These are phyloP conservation scores for Fusarium protoensiforme DNA, from an alignment of 2,329 filamentous ascomycete species.

Conservation along the genomic window DNA sequence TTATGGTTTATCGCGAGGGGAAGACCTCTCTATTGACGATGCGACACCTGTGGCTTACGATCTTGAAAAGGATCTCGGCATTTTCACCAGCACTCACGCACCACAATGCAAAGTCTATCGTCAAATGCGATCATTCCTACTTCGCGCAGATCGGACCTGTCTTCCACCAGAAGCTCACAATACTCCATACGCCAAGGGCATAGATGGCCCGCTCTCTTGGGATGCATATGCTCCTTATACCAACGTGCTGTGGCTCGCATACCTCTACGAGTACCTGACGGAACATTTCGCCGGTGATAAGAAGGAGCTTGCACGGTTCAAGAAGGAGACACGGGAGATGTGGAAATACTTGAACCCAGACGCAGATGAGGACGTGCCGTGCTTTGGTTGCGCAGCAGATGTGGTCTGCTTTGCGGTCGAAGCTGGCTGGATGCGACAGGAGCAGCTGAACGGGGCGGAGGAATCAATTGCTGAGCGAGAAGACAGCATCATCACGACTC, in stretches of 20 bases:
- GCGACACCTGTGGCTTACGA: constrained; percentile 63
- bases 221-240: constrained; percentile 67
- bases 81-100: constrained; percentile 71
- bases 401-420: constrained; percentile 68
- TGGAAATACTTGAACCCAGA: constrained; percentile 65
- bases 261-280: constrained; percentile 66
- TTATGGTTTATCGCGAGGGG: constrained; percentile 72
- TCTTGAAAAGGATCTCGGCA: constrained; percentile 67
- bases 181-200: constrained; percentile 57
- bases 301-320: constrained; percentile 59
- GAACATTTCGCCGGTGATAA: constrained; percentile 59
- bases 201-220: constrained; percentile 65
- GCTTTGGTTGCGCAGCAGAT: constrained; percentile 66
- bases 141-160: constrained; percentile 62
- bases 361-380: constrained; percentile 58
- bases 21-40: constrained; percentile 52
- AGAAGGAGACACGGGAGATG: constrained; percentile 61
- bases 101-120: constrained; percentile 71
- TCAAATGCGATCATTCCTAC: constrained; percentile 69
- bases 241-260: constrained; percentile 74
- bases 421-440: constrained; percentile 66
- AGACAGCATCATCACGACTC: constrained; percentile 54
- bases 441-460: constrained; percentile 58
- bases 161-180: constrained; percentile 60
- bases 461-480: constrained; percentile 52